Evolutionary conservation across 805 yeast genomes (phyloP).

Genomic region (Candida silvatica): DNA sequence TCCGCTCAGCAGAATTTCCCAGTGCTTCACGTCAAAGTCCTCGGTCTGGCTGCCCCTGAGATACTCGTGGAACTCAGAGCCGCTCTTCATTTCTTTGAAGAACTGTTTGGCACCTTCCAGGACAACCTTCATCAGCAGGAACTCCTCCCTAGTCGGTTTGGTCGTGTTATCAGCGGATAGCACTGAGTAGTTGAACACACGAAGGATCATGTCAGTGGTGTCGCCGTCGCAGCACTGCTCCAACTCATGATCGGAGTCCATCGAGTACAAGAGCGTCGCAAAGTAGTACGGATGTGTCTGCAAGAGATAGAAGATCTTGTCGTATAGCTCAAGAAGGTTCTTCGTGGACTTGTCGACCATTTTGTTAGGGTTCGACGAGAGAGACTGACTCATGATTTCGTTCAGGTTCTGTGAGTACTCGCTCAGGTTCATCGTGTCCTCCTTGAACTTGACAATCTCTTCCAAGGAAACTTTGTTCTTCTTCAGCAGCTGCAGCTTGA

Average conservation of each 20-base stretch:
- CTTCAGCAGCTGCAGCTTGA: constrained; percentile 68
- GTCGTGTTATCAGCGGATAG: constrained; percentile 8
- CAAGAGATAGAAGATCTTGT: constrained; percentile 67
- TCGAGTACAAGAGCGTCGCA: constrained; percentile 37
- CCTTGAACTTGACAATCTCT: constrained; percentile 40
- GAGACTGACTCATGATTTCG: constrained; percentile 14
- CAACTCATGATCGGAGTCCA: constrained; percentile 15
- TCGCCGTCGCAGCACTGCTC: constrained; percentile 15
- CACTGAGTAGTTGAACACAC: constrained; percentile 22
- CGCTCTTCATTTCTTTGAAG: constrained; percentile 19
- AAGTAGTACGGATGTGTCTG: constrained; percentile 80
- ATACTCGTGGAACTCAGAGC: constrained; percentile 16
- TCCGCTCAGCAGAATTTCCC: constrained; percentile 36
- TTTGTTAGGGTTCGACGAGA: constrained; percentile 12
- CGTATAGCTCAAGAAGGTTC: constrained; percentile 58
- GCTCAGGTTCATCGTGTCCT: constrained; percentile 23
- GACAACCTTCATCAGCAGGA: constrained; percentile 52
- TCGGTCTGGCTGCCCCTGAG: constrained; percentile 17
- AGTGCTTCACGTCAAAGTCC: constrained; percentile 19
- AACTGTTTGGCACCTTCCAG: constrained; percentile 35
- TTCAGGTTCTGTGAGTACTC: constrained; percentile 19
- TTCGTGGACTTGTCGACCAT: constrained; percentile 30
- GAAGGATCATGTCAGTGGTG: constrained; percentile 28
- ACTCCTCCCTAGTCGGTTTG: constrained; percentile 61
- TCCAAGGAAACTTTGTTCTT: constrained; percentile 74